A percentile compares a stretch with the other conserved stretches of the same genome.
Conservation (phyloP, 208 protist species). For the Histomonas meleagridis region DNA sequence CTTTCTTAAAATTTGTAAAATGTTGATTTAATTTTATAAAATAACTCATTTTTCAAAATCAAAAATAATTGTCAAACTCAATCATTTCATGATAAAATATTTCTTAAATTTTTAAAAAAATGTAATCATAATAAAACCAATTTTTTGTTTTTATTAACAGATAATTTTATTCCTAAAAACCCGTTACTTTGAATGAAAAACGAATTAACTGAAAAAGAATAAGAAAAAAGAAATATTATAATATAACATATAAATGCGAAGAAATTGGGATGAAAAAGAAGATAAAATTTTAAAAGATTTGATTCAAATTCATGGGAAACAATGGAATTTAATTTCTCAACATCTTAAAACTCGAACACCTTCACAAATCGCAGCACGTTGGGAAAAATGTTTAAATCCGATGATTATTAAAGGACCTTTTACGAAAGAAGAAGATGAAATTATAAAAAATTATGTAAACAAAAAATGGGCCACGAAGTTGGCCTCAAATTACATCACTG, state of each 20-base stretch:
- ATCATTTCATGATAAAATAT: no score
- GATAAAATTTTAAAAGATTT: not conserved
- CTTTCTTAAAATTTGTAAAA: no score
- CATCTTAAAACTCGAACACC: not conserved
- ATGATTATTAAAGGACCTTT: not conserved
- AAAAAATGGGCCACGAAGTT: not conserved
- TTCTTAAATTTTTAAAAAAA: no score
- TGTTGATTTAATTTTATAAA: no score
- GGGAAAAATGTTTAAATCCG: constrained; percentile 32
- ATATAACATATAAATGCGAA: not conserved
- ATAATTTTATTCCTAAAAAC: no score
- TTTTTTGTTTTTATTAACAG: no score
- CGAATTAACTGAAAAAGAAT: no score
- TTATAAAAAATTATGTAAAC: not conserved
- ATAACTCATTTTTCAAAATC: no score
- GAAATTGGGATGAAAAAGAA: constrained; percentile 1
- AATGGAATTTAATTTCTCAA: not conserved
- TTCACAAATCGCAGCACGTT: not conserved
- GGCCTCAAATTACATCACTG: not conserved
- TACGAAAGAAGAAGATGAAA: not conserved
- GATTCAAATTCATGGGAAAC: not conserved
- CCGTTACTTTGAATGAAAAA: no score
- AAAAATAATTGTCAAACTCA: no score
- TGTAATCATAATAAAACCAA: no score
- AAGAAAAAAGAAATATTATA: no score